Percentiles rank a stretch among this genome's conserved stretches.
phyloP scores from a whole-genome alignment of 176 grass and related monocot species.

The Hyparrhenia diplandra region DNA sequence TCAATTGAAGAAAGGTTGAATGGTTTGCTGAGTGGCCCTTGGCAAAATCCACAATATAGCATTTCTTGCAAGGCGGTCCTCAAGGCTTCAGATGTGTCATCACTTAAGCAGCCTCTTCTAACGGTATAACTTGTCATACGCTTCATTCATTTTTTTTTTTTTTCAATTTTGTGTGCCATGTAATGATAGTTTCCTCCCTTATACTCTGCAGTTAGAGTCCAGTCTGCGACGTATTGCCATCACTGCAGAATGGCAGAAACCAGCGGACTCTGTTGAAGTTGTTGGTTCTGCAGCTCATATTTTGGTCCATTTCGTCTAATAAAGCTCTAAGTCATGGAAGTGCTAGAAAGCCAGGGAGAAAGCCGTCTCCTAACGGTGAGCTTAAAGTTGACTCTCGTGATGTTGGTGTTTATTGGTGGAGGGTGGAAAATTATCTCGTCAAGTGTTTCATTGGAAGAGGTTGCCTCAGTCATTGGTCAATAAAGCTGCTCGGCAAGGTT shows the following conservation, averaged over 20 bases:
- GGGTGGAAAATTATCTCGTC: constrained; percentile 81
- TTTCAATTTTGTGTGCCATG: constrained; percentile 10
- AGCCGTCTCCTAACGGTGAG: constrained; percentile 43
- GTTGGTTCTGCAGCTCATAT: constrained; percentile 85
- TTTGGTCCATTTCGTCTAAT: constrained; percentile 52
- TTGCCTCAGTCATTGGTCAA: constrained; percentile 59
- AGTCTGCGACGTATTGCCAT: constrained; percentile 70
- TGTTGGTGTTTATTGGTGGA: constrained; percentile 88
- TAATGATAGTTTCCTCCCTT: constrained; percentile 5
- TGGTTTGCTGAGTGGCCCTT: constrained; percentile 78
- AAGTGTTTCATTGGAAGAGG: constrained; percentile 93
- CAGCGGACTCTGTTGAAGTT: constrained; percentile 75
- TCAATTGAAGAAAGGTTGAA: constrained; percentile 76
- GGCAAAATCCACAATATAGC: constrained; percentile 83
- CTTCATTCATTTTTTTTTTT: constrained; percentile 6
- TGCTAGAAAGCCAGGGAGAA: constrained; percentile 67
- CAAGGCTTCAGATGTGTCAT: constrained; percentile 61
- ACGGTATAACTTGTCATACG: constrained; percentile 32
- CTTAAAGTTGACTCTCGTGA: constrained; percentile 53
- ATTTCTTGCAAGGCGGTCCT: constrained; percentile 57
- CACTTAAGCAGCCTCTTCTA: constrained; percentile 74
- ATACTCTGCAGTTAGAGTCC: constrained; percentile 76
- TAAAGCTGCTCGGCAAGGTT: constrained; percentile 94
- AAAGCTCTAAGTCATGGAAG: constrained; percentile 37
- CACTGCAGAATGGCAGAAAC: constrained; percentile 73